Conservation (phyloP, 2,329 filamentous ascomycete species). For the Sporothrix phasma region DNA sequence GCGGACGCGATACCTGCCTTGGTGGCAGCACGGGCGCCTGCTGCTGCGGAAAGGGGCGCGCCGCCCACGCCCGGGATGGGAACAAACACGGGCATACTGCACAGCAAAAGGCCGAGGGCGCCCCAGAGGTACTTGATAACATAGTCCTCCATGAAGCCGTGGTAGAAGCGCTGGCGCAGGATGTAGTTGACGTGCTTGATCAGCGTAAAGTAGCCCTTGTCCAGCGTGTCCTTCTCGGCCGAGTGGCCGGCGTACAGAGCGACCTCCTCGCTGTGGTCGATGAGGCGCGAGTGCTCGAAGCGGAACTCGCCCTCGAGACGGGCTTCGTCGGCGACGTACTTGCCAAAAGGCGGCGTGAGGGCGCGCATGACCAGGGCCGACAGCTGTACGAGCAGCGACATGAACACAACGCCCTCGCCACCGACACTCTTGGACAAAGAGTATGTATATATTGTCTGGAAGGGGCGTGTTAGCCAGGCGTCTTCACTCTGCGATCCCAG, state of each 20-base stretch:
- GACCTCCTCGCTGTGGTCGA: constrained; percentile 93
- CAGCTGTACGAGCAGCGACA: constrained; percentile 86
- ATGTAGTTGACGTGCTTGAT: constrained; percentile 99
- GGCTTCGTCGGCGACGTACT: constrained; percentile 94
- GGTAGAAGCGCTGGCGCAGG: constrained; percentile 78
- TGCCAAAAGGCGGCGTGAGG: constrained; percentile 89
- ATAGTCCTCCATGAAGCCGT: constrained; percentile 99
- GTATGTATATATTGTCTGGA: constrained; percentile 78
- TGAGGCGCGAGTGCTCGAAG: constrained; percentile 86
- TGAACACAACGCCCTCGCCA: constrained; percentile 88
- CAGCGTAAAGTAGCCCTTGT: constrained; percentile 97
- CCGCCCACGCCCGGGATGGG: constrained; percentile 65
- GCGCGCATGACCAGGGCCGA: constrained; percentile 90
- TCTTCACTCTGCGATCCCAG: not conserved
- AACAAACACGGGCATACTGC: constrained; percentile 92
- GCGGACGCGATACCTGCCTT: not conserved
- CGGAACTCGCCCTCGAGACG: constrained; percentile 91
- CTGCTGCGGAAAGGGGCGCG: constrained; percentile 19
- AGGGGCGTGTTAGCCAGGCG: not conserved
- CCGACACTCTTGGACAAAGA: constrained; percentile 91
- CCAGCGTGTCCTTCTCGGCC: constrained; percentile 88
- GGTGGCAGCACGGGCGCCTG: not conserved
- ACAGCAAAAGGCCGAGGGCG: constrained; percentile 79
- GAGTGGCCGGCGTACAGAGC: constrained; percentile 87
- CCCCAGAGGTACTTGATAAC: constrained; percentile 99